Base-by-base conservation (phyloP, 2,329 filamentous ascomycete genomes). In the Colletotrichum caudatum region DNA sequence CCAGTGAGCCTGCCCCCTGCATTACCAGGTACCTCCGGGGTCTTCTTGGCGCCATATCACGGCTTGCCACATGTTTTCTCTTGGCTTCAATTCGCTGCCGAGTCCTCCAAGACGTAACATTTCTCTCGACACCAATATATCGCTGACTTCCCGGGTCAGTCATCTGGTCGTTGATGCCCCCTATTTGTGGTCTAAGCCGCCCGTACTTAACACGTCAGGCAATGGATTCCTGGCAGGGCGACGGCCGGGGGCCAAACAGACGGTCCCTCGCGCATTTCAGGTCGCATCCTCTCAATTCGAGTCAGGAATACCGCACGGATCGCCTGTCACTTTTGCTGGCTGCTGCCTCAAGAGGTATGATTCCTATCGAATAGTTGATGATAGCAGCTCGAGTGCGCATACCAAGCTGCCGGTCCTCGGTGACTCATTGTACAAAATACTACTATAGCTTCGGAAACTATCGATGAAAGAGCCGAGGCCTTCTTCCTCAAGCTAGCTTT, bases 31-130 rank as follows among this genome's bases (percentile, higher is more conserved):
- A 66, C 58, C 44, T 39, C 33, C 20, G 50, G 37, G 11, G 26
- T 33, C 61, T 53, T 39, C 39, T 18, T 41, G 50, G 70, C 70
- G 63, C 61, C 54, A 23, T 58, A 18, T 50, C 35, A 53, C 56
- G 61, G 56, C 51, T 71, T 71, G 48, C 70, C 66, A 72, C 66
- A 65, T 63, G 66, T 63, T 71, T 59, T 66, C 56, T 69, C 67
- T 57, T 50, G 61, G 6, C 54, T 46, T n/a, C 46, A 37, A 64
- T 26, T 56, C 37, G 46, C 37, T 56, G 46, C 48, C 20, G 65
- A 53, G 20, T 37, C 35, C 39, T 23, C 48, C 23, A 53, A 20
- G 23, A 57, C 39, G 9, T 26, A 29, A 35, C 18, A 16, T 37
- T 48, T 39, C n/a, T 59, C 54, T n/a, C 50, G 44, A 57, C 54